Evolutionary conservation across 2,329 filamentous ascomycete genomes (phyloP).

Genomic region (Rhynchosporium agropyri): DNA sequence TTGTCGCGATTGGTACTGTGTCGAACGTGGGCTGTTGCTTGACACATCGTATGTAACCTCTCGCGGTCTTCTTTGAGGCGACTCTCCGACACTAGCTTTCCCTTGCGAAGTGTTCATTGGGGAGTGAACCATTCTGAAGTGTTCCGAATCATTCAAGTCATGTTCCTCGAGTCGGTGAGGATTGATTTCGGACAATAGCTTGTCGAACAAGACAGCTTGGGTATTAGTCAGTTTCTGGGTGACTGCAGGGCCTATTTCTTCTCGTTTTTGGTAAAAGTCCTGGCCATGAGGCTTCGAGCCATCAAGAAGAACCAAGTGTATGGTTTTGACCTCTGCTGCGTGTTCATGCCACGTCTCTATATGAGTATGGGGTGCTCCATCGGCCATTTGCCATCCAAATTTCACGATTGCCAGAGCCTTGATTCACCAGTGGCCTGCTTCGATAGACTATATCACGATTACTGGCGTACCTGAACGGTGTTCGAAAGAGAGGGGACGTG

Average conservation of each 20-base stretch:
- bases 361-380: constrained; percentile 18
- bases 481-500: neutral
- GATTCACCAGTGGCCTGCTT: constrained; percentile 1
- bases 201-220: neutral
- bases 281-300: neutral
- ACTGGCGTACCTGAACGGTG: constrained; percentile 3
- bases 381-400: constrained; percentile 15
- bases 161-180: constrained; percentile 10
- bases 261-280: neutral
- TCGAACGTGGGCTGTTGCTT: neutral
- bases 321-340: constrained; percentile 1
- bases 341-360: constrained; percentile 15
- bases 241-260: neutral
- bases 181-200: neutral
- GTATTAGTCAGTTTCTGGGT: neutral
- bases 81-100: neutral
- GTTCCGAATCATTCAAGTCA: constrained; percentile 2
- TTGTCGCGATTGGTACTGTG: constrained; percentile 22
- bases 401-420: neutral
- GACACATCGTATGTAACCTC: constrained; percentile 16
- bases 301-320: neutral
- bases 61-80: constrained; percentile 11
- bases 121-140: constrained; percentile 23
- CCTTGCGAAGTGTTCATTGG: constrained; percentile 15
- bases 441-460: neutral